phyloP scores from a whole-genome alignment of 495 filamentous ascomycete species.

The Daldinia childiae region DNA sequence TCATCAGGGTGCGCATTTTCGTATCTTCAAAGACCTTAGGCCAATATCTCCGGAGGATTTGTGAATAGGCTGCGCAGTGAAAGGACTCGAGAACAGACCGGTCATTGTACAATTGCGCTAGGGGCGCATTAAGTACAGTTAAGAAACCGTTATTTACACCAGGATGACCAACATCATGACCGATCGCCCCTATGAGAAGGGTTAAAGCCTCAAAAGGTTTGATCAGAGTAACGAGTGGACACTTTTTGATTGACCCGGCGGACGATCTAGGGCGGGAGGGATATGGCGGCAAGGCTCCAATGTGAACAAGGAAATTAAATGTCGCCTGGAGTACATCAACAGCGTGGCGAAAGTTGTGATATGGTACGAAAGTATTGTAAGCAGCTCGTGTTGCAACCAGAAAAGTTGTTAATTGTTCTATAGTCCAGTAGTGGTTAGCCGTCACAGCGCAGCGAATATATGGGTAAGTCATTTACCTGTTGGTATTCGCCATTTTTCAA shows the following conservation, averaged over 20 bases:
- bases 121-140: slow-evolving; percentile 87
- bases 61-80: slow-evolving; percentile 96
- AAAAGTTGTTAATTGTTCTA: slow-evolving; percentile 77
- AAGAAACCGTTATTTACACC: slow-evolving; percentile 98
- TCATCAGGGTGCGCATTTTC: slow-evolving; percentile 86
- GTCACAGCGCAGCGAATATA: slow-evolving; percentile 18
- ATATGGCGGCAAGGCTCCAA: slow-evolving; percentile 80
- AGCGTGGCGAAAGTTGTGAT: slow-evolving; percentile 98
- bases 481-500: slow-evolving; percentile 80
- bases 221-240: slow-evolving; percentile 76
- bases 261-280: slow-evolving; percentile 40
- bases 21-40: slow-evolving; percentile 77
- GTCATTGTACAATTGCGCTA: slow-evolving; percentile 98
- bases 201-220: slow-evolving; percentile 87
- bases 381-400: slow-evolving; percentile 83
- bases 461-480: slow-evolving; percentile 63
- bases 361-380: slow-evolving; percentile 96
- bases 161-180: slow-evolving; percentile 96
- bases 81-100: slow-evolving; percentile 96
- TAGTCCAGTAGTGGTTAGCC: slow-evolving; percentile 44
- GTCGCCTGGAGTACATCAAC: slow-evolving; percentile 94
- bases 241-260: slow-evolving; percentile 47
- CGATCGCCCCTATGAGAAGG: slow-evolving; percentile 91
- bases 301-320: slow-evolving; percentile 88
- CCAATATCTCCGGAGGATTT: slow-evolving; percentile 95